Base-by-base conservation (phyloP, 2,329 filamentous ascomycete species). In the Colletotrichum musicola region DNA sequence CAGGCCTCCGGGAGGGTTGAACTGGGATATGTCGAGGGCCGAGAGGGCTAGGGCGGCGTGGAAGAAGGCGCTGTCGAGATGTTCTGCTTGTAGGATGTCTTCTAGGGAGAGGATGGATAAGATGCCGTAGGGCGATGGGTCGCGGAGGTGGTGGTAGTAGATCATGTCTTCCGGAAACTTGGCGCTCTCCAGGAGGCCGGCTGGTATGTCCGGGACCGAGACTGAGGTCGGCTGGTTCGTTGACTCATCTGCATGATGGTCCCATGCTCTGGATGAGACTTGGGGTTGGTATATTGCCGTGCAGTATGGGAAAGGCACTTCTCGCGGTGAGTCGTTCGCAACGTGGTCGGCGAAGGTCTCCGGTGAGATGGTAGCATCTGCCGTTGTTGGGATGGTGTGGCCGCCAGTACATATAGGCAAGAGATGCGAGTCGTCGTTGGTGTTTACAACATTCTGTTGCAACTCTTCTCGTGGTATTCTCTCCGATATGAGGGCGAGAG, bases 161-260 rank as follows among this genome's bases (percentile, higher is more conserved):
- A 66, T 47, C 49, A 56, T 55, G 50, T 66, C 63, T 12, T 66
- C 56, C 20, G 63, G 6, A 22, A 66, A 66, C 20, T 66, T 66
- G 30, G 49, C 51, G 30, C 57, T 66, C 6, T 66, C 63, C 0
- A 66, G n/a, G 6, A 66, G 22, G 2, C 63, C 63, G 10, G 27
- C 13, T 4, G 58, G 58, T 6, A 55, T 49, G 1, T 16, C 30
- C 16, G 30, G 56, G 12, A 55, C 40, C 16, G 30, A 49, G 12
- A 55, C 40, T 4, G 60, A 47, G 16, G 16, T 27, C 40, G 55
- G 35, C 25, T n/a, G 51, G 16, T 20, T 35, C 13, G 25, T 35
- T 22, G 49, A 38, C 13, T 62, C 47, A 10, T 25, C 22, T 25
- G 22, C 4, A 4, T 25, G 22, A 25, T 27, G 22, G 6, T 25